These are phyloP conservation scores for Aspergillus puulaauensis DNA, from an alignment of 2,329 filamentous ascomycete genomes.

Conservation along the genomic window DNA sequence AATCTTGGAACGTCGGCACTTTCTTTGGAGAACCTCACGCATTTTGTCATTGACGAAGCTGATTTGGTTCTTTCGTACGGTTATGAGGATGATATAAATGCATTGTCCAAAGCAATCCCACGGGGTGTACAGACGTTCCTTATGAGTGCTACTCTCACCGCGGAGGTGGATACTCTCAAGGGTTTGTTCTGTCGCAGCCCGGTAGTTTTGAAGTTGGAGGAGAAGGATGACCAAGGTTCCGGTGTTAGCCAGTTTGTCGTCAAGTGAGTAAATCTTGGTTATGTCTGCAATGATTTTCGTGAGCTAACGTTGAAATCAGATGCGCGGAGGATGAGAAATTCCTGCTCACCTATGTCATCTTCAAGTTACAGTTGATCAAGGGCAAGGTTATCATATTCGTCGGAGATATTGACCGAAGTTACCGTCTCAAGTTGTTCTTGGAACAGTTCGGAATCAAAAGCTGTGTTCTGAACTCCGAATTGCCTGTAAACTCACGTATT, in stretches of 20 bases:
- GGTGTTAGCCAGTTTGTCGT: constrained; percentile 85
- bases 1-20: constrained; percentile 74
- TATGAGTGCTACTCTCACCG: constrained; percentile 89
- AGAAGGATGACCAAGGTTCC: constrained; percentile 73
- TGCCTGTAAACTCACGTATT: constrained; percentile 88
- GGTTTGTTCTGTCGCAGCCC: constrained; percentile 82
- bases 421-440: constrained; percentile 89
- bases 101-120: constrained; percentile 73
- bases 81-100: constrained; percentile 85
- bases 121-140: constrained; percentile 86
- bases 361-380: constrained; percentile 90
- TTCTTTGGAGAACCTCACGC: constrained; percentile 67
- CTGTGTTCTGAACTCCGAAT: constrained; percentile 88
- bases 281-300: too few relatives aligned
- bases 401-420: constrained; percentile 82
- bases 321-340: constrained; percentile 99
- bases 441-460: constrained; percentile 96
- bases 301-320: constrained; percentile 37
- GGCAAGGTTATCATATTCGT: constrained; percentile 88
- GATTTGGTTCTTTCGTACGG: constrained; percentile 92
- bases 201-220: constrained; percentile 76
- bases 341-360: constrained; percentile 85
- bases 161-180: constrained; percentile 83
- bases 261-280: constrained; percentile 51
- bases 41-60: constrained; percentile 89